Evolutionary conservation across 2,329 filamentous ascomycete genomes (phyloP), one percentile per base, ranked within the genome.

Genomic region (Aspergillus amoenus): DNA sequence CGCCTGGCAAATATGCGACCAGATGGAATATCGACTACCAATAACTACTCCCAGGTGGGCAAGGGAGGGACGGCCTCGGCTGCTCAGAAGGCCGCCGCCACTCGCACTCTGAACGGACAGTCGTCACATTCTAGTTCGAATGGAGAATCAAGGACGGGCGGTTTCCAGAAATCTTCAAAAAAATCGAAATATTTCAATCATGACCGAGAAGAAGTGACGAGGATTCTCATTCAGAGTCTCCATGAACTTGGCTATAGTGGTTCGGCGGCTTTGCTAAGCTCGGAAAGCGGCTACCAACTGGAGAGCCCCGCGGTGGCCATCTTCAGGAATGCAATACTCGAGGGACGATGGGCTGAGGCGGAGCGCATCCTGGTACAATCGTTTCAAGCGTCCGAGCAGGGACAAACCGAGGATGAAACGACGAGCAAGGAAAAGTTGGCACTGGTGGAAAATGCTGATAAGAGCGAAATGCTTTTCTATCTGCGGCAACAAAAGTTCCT

Each of bases 401-500:
- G 77, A 50, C 76, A 79, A 54, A 68, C 56, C 51, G 66, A 68
- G 48, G 63, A 68, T 39, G 63, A 67, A 32, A 48, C 60, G 5
- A 30, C 62, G 9, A 60, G 60, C 8, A 69, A 70, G 42, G 73
- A 84, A 62, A 90, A 88, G 2, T 78, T 99, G 54, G 84, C 91
- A 15, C 81, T 97, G 52, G 85, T 88, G 15, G 84, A 90, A 43
- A 88, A 85, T 22, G 88, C 91, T 6, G 88, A 96, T 66, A 83
- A 83, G 56, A 86, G 88, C 64, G 81, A 88, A 52, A 93, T 99
- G 89, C 83, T 88, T 46, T 97, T 97, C 73, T 88, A 87, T 79
- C 80, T 99, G 67, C 84, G 93, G 62, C 90, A 96, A 70, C 94
- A 99, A 72, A 97, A 97, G 73, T 99, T 93, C 67, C 80, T 99